Evolutionary conservation across 176 grass and related monocot species (phyloP), one percentile per base, ranked within the genome.

Genomic region (Thinopyrum elongatum): DNA sequence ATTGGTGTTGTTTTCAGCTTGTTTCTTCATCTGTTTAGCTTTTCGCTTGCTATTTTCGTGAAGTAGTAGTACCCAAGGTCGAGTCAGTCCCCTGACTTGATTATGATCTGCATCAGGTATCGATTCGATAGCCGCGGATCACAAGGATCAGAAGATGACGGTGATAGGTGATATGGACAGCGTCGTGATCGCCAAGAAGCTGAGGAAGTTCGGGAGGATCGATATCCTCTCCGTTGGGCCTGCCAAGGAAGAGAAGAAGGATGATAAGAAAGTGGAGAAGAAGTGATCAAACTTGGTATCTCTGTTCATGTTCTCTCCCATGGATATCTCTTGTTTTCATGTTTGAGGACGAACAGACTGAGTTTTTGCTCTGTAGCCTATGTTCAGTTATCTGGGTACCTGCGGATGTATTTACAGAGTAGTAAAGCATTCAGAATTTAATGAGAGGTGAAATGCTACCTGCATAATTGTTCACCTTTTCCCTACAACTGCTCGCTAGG

Each of bases 111-210:
- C 46, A 87, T 26, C 79, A 97, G 95, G 95, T 22, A 85, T 97
- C 63, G 92, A 94, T 72, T 97, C 90, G 2, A 97, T 97, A 90
- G 86, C 88, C 30, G 88, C 88, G 17, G 90, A 94, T 75, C 74
- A 84, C 22, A 94, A 91, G 26, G 88, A 92, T 28, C 95, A 97
- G 33, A 97, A 97, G 79, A 74, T 97, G 90, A 93, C 84, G 1
- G 86, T 97, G 60, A 87, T 93, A 69, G 95, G 95, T 23, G 90
- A 97, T 29, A 94, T 94, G 90, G 92, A 94, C 79, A 86, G 87
- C n/a, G 85, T 97, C 15, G 39, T 39, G 6, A 91, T 93, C 29
- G 95, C 92, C 9, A 97, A 94, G 82, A 97, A 88, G 85, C 63
- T 94, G 72, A 91, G 92, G 92, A 97, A 94, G 81, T 83, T 94